Base-by-base conservation (phyloP, 805 yeast genomes). In the Candida arabinofermentans region DNA sequence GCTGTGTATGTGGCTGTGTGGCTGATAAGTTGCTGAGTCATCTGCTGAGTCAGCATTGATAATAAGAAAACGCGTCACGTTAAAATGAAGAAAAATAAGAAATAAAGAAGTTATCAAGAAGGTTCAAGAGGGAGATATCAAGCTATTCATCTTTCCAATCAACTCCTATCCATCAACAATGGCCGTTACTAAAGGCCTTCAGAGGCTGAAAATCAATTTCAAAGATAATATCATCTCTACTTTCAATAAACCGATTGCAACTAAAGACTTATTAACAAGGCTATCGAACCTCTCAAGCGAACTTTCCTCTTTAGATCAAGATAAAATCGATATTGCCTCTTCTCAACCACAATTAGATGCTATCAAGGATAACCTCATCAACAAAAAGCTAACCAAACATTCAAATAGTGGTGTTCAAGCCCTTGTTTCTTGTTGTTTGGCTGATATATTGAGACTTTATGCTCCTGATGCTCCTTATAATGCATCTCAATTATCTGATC, bases 381-480 rank as follows among this genome's bases (percentile, higher is more conserved):
- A 75, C 51, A 73, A 71, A 43, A 86, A 83, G 50, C 64, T 86
- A 12, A 45, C 84, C 2, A 67, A 65, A 27, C 83, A 81, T 54
- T 70, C 76, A 37, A 87, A 86, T 54, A 44, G 58, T 3, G 93
- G 91, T 5, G 79, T 89, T 7, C 83, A 80, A 49, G 78, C 90
- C 0, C 77, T 70, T 43, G 74, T 74, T 1, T 80, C 93, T 7
- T 83, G 95, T 54, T 81, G 93, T 48, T 48, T 88, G 7, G 71
- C 88, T 5, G 96, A 89, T 57, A 68, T 90, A 8, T 62, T 89
- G 32, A 69, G 96, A 43, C 60, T 90, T 13, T 83, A 73, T 54
- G 96, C 96, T 0, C 96, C 96, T 0, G 86, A 89, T 57, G 95
- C 96, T 6, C 96, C 97, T 4, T 89, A 74, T 61, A 77, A 84